phyloP scores from a whole-genome alignment of 2,329 filamentous ascomycete genomes.

The Calonectria naviculata region DNA sequence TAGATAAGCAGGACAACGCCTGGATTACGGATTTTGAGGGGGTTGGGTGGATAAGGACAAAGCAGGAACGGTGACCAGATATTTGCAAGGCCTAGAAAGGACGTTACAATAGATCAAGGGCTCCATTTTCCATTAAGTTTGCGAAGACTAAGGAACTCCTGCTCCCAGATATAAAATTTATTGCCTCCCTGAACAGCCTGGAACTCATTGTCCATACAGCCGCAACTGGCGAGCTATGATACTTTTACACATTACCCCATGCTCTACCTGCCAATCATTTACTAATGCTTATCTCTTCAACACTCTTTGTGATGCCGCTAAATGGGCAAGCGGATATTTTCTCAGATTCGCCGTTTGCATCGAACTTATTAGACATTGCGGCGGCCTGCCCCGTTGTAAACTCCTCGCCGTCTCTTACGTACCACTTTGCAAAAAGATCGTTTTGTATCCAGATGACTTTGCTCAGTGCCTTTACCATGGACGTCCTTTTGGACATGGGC shows the following conservation, averaged over 20 bases:
- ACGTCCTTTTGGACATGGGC: slow-evolving; percentile 74
- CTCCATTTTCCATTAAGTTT: no score
- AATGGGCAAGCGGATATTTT: background rate
- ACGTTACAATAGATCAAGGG: no score
- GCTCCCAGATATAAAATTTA: no score
- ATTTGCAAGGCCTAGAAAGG: no score
- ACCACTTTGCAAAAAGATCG: slow-evolving; percentile 85
- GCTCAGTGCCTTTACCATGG: slow-evolving; percentile 78
- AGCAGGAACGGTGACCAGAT: no score
- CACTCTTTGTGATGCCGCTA: background rate
- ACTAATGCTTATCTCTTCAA: background rate
- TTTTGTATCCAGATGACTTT: slow-evolving; percentile 93
- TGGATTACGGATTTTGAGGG: no score
- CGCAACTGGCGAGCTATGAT: background rate
- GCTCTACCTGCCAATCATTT: background rate
- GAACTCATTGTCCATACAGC: background rate
- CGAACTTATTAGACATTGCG: background rate
- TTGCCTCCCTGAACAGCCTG: no score
- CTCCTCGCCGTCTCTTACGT: slow-evolving; percentile 76
- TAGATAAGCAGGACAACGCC: no score
- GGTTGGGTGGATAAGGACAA: no score
- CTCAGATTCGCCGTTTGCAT: background rate
- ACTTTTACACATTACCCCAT: background rate
- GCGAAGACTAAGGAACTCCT: no score
- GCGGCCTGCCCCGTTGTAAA: slow-evolving; percentile 41